Conservation (phyloP, 2,329 filamentous ascomycete species). For the Catunica adiposa region DNA sequence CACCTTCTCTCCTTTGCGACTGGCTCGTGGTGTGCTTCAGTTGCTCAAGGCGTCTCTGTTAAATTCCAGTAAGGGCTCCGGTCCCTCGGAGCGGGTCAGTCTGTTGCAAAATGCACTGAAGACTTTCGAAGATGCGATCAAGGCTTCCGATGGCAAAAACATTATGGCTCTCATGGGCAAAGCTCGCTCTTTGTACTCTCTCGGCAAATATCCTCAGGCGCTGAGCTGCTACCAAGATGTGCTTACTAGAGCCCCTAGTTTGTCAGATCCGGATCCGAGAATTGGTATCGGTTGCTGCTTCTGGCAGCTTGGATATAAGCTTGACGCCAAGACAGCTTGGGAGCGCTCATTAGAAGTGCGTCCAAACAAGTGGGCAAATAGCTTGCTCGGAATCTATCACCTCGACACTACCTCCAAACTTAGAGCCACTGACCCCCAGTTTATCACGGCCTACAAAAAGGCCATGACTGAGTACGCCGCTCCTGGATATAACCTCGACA, state of each 20-base stretch:
- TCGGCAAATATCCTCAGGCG: constrained; percentile 73
- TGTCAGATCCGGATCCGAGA: constrained; percentile 84
- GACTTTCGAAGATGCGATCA: constrained; percentile 84
- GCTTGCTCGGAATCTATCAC: constrained; percentile 78
- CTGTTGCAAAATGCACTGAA: constrained; percentile 73
- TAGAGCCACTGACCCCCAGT: constrained; percentile 68
- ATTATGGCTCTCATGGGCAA: constrained; percentile 86
- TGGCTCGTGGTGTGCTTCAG: constrained; percentile 78
- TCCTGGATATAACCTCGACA: constrained; percentile 84
- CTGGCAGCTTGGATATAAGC: constrained; percentile 90
- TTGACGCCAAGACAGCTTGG: constrained; percentile 83
- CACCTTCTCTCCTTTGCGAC: constrained; percentile 74
- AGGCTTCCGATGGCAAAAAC: constrained; percentile 70
- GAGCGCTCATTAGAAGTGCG: constrained; percentile 68
- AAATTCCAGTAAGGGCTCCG: constrained; percentile 37
- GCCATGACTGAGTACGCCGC: constrained; percentile 92
- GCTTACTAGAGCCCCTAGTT: constrained; percentile 65
- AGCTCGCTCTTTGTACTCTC: constrained; percentile 69
- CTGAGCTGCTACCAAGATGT: constrained; percentile 76
- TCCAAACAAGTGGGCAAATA: constrained; percentile 73
- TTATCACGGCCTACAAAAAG: constrained; percentile 71
- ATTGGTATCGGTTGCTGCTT: constrained; percentile 94
- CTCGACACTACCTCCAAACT: constrained; percentile 74
- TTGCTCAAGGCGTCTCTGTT: constrained; percentile 77
- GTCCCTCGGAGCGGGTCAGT: constrained; percentile 47